Base-by-base conservation (phyloP, 495 filamentous ascomycete species). In the Daldinia decipiens region DNA sequence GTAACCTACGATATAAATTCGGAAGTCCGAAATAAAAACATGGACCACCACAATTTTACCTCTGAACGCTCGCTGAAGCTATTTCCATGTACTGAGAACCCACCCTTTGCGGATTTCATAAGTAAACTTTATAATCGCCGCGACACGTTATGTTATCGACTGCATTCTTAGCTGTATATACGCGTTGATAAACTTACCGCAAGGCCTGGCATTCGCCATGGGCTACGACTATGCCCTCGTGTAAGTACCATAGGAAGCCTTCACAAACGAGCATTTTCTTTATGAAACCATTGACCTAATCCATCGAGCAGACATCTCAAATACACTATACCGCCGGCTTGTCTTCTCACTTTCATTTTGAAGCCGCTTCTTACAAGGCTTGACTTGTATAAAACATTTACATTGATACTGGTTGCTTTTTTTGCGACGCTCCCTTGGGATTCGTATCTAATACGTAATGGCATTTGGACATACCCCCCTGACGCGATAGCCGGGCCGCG, bases 391-490 rank as follows among this genome's bases (percentile, higher is more conserved):
- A 90, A 88, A 72, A 84, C 88, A 31, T 50, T 72, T 3, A 86
- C 84, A 54, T 77, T 92, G 31, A 80, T 88, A 50, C 74, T 79
- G 5, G 77, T 91, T 59, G 87, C 89, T 5, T 84, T 91, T 47
- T 64, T 82, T 26, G 84, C 87, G 0, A 91, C 90, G 1, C 85
- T 88, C 27, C 90, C 90, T 27, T 92, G 90, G 90, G 90, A 92
- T 68, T 89, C 88, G 8, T 90, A 91, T 77, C 78, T 92, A 17
- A 88, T 92, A 70, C 82, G 82, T 40, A 82, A 76, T 54, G 79
- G 80, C 57, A 83, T 92, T 72, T 92, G 90, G 90, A 88, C 85
- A n/a, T 92, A 91, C 72, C 89, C 90, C 8, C 73, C 81, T 9
- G 77, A 84, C 47, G 89, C 82, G 6, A 82, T 91, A 19, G 52